Percentiles rank a stretch among this genome's conserved stretches.
These are phyloP conservation scores for Cladobotryum protrusum DNA, from an alignment of 2,329 filamentous ascomycete genomes.

Conservation along the genomic window DNA sequence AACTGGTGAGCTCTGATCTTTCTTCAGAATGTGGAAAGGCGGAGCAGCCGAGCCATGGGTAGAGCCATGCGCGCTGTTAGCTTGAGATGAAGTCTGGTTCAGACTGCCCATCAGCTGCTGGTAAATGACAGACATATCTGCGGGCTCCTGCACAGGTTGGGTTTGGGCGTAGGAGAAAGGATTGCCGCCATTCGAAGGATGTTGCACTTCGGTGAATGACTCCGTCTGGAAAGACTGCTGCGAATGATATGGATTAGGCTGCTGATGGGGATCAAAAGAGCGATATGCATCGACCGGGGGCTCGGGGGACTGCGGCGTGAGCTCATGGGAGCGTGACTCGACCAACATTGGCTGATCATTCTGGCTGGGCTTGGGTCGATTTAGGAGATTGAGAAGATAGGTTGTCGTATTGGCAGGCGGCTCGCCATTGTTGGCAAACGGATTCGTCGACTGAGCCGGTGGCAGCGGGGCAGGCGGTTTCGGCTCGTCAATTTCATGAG, in stretches of 20 bases:
- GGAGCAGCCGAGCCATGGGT: slow-evolving; percentile 24
- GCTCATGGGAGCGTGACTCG: slow-evolving; percentile 37
- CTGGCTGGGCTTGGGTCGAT: slow-evolving; percentile 65
- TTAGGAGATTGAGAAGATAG: slow-evolving; percentile 79
- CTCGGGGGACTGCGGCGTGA: slow-evolving; percentile 40
- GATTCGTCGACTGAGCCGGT: slow-evolving; percentile 21
- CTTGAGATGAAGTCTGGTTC: slow-evolving; percentile 35
- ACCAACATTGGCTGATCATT: slow-evolving; percentile 40
- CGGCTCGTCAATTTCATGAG: slow-evolving; percentile 42
- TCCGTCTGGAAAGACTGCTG: slow-evolving; percentile 22
- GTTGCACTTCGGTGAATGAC: slow-evolving; percentile 20
- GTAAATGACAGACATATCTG: slow-evolving; percentile 31
- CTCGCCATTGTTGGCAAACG: slow-evolving; percentile 43
- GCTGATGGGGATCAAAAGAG: slow-evolving; percentile 25
- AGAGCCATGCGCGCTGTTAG: slow-evolving; percentile 32
- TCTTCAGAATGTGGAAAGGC: slow-evolving; percentile 46
- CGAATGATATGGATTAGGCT: slow-evolving; percentile 20
- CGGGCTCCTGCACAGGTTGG: slow-evolving; percentile 30
- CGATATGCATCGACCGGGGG: slow-evolving; percentile 21
- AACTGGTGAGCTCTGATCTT: slow-evolving; percentile 36
- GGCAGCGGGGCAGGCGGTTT: slow-evolving; percentile 20
- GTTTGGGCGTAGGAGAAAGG: slow-evolving; percentile 19
- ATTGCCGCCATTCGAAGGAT: slow-evolving; percentile 18
- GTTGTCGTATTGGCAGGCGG: slow-evolving; percentile 69
- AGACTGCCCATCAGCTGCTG: slow-evolving; percentile 34